Evolutionary conservation across 2,329 filamentous ascomycete species (phyloP).

Genomic region (Keithomyces neogunnii): DNA sequence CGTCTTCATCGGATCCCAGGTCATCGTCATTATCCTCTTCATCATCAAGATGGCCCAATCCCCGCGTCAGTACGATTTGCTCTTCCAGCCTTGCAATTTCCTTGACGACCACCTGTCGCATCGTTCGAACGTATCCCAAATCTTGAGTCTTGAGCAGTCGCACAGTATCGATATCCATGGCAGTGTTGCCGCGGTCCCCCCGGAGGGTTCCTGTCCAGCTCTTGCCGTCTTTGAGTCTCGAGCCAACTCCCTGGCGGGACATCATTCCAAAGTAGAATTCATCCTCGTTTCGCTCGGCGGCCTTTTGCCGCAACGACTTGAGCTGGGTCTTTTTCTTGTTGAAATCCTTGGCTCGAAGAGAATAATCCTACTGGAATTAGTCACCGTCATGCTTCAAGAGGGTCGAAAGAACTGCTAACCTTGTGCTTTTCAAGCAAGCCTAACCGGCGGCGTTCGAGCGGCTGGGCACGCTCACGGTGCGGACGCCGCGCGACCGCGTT

Average conservation of each 20-base stretch:
- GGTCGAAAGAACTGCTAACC: constrained; percentile 29
- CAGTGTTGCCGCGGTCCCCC: constrained; percentile 49
- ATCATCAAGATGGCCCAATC: constrained; percentile 27
- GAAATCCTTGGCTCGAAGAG: constrained; percentile 56
- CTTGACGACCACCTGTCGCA: constrained; percentile 50
- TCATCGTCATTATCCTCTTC: constrained; percentile 22
- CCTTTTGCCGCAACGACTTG: constrained; percentile 51
- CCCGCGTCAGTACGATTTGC: constrained; percentile 37
- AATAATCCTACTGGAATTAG: constrained; percentile 44
- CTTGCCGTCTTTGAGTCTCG: constrained; percentile 38
- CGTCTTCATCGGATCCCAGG: constrained; percentile 24
- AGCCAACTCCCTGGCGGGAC: constrained; percentile 48
- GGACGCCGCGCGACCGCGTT: constrained; percentile 70
- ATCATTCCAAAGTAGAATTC: constrained; percentile 68
- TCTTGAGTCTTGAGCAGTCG: constrained; percentile 63
- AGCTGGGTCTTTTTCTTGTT: constrained; percentile 56
- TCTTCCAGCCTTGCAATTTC: constrained; percentile 49
- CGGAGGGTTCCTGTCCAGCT: constrained; percentile 46
- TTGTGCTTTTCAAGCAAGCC: constrained; percentile 96
- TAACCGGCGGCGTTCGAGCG: constrained; percentile 72
- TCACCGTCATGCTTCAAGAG: not conserved
- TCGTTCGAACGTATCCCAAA: constrained; percentile 54
- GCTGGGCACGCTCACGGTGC: constrained; percentile 85
- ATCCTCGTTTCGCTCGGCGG: constrained; percentile 59
- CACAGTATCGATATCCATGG: constrained; percentile 47